These are phyloP conservation scores for Monilinia aucupariae DNA, from an alignment of 2,329 filamentous ascomycete species.

Conservation along the genomic window DNA sequence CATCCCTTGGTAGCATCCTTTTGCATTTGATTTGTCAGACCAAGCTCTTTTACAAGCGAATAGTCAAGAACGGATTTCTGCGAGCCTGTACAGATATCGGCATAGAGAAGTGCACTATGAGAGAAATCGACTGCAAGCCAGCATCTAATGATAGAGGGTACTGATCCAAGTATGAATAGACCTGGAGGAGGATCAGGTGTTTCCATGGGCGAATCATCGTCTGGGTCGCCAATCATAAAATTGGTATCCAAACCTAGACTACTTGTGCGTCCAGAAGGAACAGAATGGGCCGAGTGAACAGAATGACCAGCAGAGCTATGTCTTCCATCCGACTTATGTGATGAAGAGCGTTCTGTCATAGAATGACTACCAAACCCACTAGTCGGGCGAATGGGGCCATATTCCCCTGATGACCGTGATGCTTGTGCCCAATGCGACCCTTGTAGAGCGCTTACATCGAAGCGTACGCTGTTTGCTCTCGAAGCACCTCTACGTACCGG, in stretches of 20 bases:
- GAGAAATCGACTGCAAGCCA: conserved; percentile 91
- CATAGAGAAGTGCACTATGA: conserved; percentile 82
- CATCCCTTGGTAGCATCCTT: conserved; percentile 56
- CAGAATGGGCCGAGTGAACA: conserved; percentile 63
- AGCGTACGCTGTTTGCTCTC: conserved; percentile 92
- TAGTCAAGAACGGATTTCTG: conserved; percentile 79
- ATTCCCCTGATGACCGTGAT: conserved; percentile 76
- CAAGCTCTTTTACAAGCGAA: conserved; percentile 68
- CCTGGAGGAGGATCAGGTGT: conserved; percentile 74
- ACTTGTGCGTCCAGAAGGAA: conserved; percentile 73
- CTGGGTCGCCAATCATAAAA: conserved; percentile 56
- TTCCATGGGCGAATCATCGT: conserved; percentile 64
- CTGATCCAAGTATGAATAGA: conserved; percentile 77
- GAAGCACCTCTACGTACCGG: conserved; percentile 82
- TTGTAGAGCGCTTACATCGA: conserved; percentile 92
- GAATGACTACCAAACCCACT: conserved; percentile 73
- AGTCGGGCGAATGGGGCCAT: conserved; percentile 68
- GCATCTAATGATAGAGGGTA: conserved; percentile 90
- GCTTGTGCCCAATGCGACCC: conserved; percentile 79
- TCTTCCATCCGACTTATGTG: conserved; percentile 91
- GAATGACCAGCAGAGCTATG: conserved; percentile 91
- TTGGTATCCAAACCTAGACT: conserved; percentile 79
- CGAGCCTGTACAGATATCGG: conserved; percentile 86
- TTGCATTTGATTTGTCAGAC: conserved; percentile 60
- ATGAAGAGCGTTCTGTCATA: conserved; percentile 85